Evolutionary conservation across 805 yeast species (phyloP), one percentile per base, ranked within the genome.

Genomic region (Starmerella apicola): DNA sequence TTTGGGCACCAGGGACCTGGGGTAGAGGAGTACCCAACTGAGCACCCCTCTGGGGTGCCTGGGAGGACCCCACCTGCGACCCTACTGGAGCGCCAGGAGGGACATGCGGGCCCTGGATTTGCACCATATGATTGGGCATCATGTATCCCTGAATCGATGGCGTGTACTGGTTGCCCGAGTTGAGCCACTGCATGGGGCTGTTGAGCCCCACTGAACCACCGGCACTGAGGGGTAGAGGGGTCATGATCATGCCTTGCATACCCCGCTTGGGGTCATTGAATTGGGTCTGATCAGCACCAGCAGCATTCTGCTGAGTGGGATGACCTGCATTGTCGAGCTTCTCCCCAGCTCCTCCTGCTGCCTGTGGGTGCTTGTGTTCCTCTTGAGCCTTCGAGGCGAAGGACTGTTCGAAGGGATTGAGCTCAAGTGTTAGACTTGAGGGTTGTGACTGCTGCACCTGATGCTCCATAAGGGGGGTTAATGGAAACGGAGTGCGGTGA

Each of bases 351-450:
- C 5, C 31, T 15, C 13, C 18, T 9, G 15, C 29, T 16, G 29
- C 35, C 12, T n/a, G 13, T 25, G 28, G 28, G n/a, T 12, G n/a
- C n/a, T n/a, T n/a, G n/a, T n/a, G n/a, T n/a, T 24, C 34, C 24
- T 36, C 41, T 32, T 39, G 46, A 17, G 51, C 39, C 33, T 74
- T 76, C 2, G 75, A 62, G n/a, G 91, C 95, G 63, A 88, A 88
- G 37, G 94, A 81, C 59, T 80, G 81, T 60, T 88, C 98, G 57
- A 88, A 88, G 4, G 96, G 96, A 54, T 88, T 88, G 8, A 91
- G 95, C 59, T 91, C 98, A 43, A 85, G 65, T 45, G 79, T 88
- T 52, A 83, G 72, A 36, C 50, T 46, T 18, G 49, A 46, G 24
- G 46, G 49, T 13, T 44, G 44, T 3, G 50, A 29, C 7, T 13